These are phyloP conservation scores for Lactarius sanguifluus DNA, from an alignment of 768 basidiomycete species.

Conservation along the genomic window DNA sequence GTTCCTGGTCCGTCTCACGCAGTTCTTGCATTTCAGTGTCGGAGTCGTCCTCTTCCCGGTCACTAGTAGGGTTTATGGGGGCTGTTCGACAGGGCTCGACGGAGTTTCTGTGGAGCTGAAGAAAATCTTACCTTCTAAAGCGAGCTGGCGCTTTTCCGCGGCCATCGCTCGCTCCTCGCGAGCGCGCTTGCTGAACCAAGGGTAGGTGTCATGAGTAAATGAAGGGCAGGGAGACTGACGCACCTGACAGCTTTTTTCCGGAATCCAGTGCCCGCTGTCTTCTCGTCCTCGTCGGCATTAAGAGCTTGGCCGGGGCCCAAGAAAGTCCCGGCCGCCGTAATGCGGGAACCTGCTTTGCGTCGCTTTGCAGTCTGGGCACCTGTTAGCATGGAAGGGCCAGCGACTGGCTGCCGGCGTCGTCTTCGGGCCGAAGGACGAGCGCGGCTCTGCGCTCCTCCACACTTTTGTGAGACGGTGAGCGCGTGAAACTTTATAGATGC, in stretches of 20 bases:
- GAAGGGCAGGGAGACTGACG: conserved; percentile 22
- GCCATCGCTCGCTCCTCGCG: conserved; percentile 77
- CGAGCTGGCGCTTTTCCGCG: conserved; percentile 59
- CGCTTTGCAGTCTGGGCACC: conserved; percentile 63
- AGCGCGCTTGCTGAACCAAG: conserved; percentile 61
- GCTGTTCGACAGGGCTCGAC: conserved; percentile 5
- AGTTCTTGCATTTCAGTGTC: conserved; percentile 26
- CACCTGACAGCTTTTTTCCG: conserved; percentile 71
- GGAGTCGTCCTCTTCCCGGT: conserved; percentile 12
- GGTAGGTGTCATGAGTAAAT: conserved; percentile 4
- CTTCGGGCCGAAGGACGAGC: conserved; percentile 53
- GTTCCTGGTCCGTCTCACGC: conserved; percentile 45
- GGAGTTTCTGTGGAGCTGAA: neutral
- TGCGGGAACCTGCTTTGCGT: conserved; percentile 69
- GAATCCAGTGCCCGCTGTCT: conserved; percentile 58
- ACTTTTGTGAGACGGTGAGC: conserved; percentile 43
- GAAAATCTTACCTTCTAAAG: conserved; percentile 38
- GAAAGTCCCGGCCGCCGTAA: conserved; percentile 63
- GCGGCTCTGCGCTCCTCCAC: conserved; percentile 74
- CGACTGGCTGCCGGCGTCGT: conserved; percentile 41
- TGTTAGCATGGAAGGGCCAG: conserved; percentile 54
- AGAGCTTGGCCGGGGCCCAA: conserved; percentile 54
- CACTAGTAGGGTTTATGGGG: conserved; percentile 1
- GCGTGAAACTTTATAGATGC: neutral
- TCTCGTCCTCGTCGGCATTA: conserved; percentile 40